phyloP scores from a whole-genome alignment of 208 protist genomes.

The Acanthamoeba culbertsoni region DNA sequence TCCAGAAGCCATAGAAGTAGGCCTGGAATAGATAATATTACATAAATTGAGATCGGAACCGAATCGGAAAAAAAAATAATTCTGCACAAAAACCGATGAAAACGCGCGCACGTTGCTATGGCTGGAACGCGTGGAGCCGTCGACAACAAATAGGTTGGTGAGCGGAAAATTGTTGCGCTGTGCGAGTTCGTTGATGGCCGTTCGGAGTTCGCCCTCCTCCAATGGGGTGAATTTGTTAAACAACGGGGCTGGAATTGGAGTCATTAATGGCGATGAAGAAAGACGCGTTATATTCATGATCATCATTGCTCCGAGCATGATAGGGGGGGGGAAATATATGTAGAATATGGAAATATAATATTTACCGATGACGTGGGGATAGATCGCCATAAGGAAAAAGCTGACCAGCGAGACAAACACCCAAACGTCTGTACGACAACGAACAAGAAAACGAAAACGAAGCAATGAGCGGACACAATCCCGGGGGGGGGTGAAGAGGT shows the following conservation, averaged over 20 bases:
- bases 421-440: neutral
- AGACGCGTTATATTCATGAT: too few relatives aligned
- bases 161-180: neutral
- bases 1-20: conserved; percentile 55
- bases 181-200: neutral
- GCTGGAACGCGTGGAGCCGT: neutral
- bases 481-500: neutral
- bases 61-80: neutral
- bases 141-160: conserved; percentile 15
- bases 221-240: conserved; percentile 20
- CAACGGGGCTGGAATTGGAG: neutral
- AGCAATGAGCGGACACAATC: too few relatives aligned
- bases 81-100: too few relatives aligned
- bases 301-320: too few relatives aligned
- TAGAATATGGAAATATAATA: neutral
- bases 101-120: neutral
- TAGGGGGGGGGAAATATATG: too few relatives aligned
- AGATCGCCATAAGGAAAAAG: conserved; percentile 4
- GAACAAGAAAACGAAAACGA: too few relatives aligned
- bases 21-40: neutral
- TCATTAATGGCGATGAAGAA: too few relatives aligned
- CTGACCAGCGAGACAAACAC: neutral
- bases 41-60: neutral
- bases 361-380: conserved; percentile 34
- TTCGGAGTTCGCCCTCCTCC: conserved; percentile 3